Percentiles rank a stretch among this genome's conserved stretches.
phyloP scores from a whole-genome alignment of 345 rosid genomes.

The Melaleuca alternifolia region DNA sequence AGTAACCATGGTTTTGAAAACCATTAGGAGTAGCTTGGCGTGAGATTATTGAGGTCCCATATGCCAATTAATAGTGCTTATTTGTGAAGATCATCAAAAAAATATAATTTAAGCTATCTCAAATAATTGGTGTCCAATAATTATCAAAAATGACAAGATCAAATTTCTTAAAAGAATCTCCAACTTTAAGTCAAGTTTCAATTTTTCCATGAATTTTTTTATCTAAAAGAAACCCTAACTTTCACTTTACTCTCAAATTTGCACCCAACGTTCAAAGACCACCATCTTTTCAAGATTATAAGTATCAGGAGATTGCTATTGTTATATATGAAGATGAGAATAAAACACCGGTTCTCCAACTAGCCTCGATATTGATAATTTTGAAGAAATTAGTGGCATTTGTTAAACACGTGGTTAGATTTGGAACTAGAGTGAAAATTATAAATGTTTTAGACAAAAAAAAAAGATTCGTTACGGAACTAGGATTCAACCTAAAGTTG shows the following conservation, averaged over 20 bases:
- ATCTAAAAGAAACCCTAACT: background rate
- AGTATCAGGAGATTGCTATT: background rate
- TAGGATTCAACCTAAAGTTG: background rate
- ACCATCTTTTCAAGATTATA: background rate
- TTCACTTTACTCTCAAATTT: background rate
- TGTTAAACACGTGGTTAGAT: background rate
- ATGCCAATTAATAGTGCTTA: background rate
- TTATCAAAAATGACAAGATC: background rate
- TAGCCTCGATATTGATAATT: background rate
- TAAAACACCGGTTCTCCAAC: background rate
- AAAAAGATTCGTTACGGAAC: background rate
- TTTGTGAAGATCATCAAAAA: background rate
- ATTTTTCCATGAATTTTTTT: background rate
- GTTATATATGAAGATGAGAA: background rate
- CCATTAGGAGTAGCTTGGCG: background rate
- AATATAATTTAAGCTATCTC: background rate
- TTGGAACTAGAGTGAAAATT: background rate
- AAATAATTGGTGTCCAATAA: background rate
- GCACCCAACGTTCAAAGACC: rapidly evolving
- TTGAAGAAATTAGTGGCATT: background rate
- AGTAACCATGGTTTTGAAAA: background rate
- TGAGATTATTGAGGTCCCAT: background rate
- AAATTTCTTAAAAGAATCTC: background rate
- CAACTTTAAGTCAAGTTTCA: background rate
- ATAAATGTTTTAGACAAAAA: background rate